Conservation (phyloP, 768 basidiomycete genomes). For the Rossbeevera mucosa region DNA sequence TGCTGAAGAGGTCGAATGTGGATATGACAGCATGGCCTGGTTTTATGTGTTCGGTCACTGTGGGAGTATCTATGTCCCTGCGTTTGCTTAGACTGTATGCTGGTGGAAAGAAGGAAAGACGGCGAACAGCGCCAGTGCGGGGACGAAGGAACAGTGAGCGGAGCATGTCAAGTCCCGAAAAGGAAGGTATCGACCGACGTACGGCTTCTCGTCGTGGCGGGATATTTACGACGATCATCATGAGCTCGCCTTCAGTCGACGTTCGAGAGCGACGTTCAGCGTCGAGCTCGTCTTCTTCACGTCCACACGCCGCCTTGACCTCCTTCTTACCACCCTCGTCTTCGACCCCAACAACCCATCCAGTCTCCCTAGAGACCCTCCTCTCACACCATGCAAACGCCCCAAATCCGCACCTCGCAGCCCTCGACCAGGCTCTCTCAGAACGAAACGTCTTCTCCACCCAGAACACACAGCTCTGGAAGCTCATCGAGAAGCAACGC, state of each 20-base stretch:
- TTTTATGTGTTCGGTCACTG: conserved; percentile 21
- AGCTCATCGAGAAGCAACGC: conserved; percentile 89
- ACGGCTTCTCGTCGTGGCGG: too few species aligned
- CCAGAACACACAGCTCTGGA: conserved; percentile 92
- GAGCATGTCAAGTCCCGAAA: too few species aligned
- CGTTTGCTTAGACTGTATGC: not conserved
- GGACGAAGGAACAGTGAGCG: not conserved
- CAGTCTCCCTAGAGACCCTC: conserved; percentile 49
- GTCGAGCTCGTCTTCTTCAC: conserved; percentile 24
- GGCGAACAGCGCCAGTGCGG: conserved; percentile 3
- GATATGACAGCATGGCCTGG: conserved; percentile 89
- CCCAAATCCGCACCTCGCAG: conserved; percentile 49
- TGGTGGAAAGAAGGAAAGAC: conserved; percentile 10
- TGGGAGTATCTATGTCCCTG: conserved; percentile 3
- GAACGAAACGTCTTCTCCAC: conserved; percentile 78
- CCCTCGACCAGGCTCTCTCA: conserved; percentile 70
- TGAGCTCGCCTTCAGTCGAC: conserved; percentile 20
- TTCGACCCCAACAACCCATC: conserved; percentile 22
- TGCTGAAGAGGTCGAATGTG: conserved; percentile 88
- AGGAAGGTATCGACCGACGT: conserved; percentile 5
- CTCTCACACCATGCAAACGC: conserved; percentile 51
- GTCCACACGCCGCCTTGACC: conserved; percentile 29
- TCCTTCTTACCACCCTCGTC: conserved; percentile 25
- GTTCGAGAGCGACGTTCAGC: conserved; percentile 24
- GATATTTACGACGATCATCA: too few species aligned